These are phyloP conservation scores for Pneumocystis wakefieldiae DNA, from an alignment of 1,139 yeast species.

Conservation along the genomic window DNA sequence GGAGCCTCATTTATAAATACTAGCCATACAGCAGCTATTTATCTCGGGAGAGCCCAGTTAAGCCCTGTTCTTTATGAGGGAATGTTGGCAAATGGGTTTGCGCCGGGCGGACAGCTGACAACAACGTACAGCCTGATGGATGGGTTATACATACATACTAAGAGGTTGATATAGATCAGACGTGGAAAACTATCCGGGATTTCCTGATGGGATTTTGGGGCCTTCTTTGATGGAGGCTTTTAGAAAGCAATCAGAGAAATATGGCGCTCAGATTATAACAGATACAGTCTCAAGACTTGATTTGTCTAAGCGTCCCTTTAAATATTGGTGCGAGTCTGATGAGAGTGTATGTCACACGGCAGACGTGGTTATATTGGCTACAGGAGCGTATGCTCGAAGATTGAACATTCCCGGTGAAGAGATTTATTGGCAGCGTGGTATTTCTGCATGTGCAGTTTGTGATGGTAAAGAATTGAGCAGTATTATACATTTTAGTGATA, in stretches of 20 bases:
- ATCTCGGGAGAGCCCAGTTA: constrained; percentile 87
- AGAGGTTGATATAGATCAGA: constrained; percentile 17
- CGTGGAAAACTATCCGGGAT: constrained; percentile 93
- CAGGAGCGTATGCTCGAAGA: constrained; percentile 96
- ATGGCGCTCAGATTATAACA: constrained; percentile 85
- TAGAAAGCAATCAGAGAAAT: constrained; percentile 71
- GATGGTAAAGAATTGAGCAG: constrained; percentile 54
- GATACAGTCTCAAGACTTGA: constrained; percentile 90
- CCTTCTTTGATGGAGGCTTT: constrained; percentile 77
- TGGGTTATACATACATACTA: neutral
- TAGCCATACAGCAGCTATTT: constrained; percentile 96
- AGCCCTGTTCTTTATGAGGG: constrained; percentile 91
- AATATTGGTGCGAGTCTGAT: constrained; percentile 81
- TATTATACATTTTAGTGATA: constrained; percentile 23
- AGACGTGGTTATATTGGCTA: constrained; percentile 81
- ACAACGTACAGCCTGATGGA: constrained; percentile 75
- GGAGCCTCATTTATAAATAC: constrained; percentile 21
- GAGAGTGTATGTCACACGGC: constrained; percentile 62
- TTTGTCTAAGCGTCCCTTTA: constrained; percentile 72
- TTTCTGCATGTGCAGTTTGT: constrained; percentile 97
- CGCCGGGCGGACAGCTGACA: constrained; percentile 96
- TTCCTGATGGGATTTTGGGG: constrained; percentile 88
- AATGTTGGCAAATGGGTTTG: constrained; percentile 77
- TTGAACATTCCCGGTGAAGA: constrained; percentile 91
- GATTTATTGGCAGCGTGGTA: constrained; percentile 95